phyloP scores from a whole-genome alignment of 1,139 yeast species.

The Komagataea norvegica region DNA sequence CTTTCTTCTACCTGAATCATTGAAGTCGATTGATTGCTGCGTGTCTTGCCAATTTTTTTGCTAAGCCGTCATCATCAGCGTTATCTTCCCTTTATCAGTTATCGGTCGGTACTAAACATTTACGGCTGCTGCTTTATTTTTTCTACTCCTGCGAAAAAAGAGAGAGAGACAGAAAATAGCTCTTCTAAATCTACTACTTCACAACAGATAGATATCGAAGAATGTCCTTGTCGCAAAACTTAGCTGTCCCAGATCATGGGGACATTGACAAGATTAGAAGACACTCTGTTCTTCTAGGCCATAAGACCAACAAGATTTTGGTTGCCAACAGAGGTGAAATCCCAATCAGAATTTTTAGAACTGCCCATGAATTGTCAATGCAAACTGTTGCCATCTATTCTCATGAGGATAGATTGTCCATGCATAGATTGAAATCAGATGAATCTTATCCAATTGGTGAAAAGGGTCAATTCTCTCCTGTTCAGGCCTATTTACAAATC shows the following conservation, averaged over 20 bases:
- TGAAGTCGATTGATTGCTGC: too few relatives aligned
- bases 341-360: constrained; percentile 85
- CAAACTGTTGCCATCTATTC: constrained; percentile 97
- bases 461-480: constrained; percentile 89
- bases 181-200: not conserved
- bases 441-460: constrained; percentile 91
- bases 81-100: too few relatives aligned
- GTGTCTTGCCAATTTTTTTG: too few relatives aligned
- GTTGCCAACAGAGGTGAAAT: constrained; percentile 98
- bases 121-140: too few relatives aligned
- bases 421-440: constrained; percentile 92
- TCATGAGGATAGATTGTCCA: constrained; percentile 90
- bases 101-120: too few relatives aligned
- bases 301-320: constrained; percentile 60
- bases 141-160: not conserved
- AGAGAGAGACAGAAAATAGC: not conserved
- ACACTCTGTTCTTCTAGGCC: constrained; percentile 40
- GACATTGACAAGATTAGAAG: constrained; percentile 51
- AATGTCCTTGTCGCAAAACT: constrained; percentile 14
- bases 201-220: not conserved
- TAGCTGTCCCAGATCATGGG: constrained; percentile 22
- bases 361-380: constrained; percentile 97
- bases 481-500: constrained; percentile 91
- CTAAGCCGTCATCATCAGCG: too few relatives aligned
- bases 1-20: too few relatives aligned